phyloP scores from a whole-genome alignment of 2,329 filamentous ascomycete genomes.

The Penicillium griseofulvum region DNA sequence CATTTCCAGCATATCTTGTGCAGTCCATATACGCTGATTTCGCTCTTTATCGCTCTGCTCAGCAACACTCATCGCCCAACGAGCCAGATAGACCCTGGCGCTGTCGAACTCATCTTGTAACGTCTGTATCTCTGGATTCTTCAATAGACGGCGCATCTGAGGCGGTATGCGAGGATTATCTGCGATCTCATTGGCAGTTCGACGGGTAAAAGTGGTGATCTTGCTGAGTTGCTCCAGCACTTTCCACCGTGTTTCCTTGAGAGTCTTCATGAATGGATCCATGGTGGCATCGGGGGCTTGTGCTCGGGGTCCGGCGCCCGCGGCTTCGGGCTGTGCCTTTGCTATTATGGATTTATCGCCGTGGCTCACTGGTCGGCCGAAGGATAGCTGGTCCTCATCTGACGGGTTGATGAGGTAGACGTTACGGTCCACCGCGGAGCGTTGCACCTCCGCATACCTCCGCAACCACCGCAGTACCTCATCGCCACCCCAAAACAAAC shows the following conservation, averaged over 20 bases:
- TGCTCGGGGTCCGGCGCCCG: constrained; percentile 30
- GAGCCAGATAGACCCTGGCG: constrained; percentile 85
- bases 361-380: constrained; percentile 55
- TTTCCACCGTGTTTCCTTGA: constrained; percentile 95
- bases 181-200: constrained; percentile 86
- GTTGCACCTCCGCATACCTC: constrained; percentile 77
- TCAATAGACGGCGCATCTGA: constrained; percentile 78
- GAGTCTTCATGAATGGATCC: constrained; percentile 88
- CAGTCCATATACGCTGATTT: constrained; percentile 87
- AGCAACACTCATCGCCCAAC: constrained; percentile 98
- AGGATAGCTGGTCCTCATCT: constrained; percentile 77
- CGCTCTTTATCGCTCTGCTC: constrained; percentile 91
- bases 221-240: constrained; percentile 95
- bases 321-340: constrained; percentile 35
- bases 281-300: constrained; percentile 66
- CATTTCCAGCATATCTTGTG: constrained; percentile 84
- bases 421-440: constrained; percentile 81
- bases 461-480: constrained; percentile 90
- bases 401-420: constrained; percentile 88
- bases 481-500: constrained; percentile 94
- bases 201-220: constrained; percentile 90
- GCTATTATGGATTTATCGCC: constrained; percentile 40
- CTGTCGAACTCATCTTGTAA: constrained; percentile 97
- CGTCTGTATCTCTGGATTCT: constrained; percentile 91
- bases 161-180: constrained; percentile 90